Evolutionary conservation across 140 eudicot genomes (phyloP).

Genomic region (Oenanthe javanica): DNA sequence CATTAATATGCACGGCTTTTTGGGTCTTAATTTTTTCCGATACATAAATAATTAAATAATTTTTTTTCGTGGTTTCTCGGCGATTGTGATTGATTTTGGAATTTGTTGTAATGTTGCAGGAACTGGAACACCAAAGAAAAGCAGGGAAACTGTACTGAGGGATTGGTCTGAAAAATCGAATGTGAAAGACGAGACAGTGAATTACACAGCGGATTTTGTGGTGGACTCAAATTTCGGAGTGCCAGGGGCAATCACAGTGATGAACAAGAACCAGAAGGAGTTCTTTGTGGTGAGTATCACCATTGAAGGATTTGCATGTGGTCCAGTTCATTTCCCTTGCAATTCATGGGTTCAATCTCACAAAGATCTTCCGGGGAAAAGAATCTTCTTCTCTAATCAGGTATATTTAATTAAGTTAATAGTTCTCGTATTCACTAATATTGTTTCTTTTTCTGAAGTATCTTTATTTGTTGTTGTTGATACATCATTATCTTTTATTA

Average conservation of each 20-base stretch:
- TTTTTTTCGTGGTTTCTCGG: not conserved
- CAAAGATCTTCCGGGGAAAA: slow-evolving; percentile 28
- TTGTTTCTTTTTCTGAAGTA: not conserved
- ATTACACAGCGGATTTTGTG: slow-evolving; percentile 36
- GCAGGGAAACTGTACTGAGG: slow-evolving; percentile 44
- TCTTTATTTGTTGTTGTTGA: not conserved
- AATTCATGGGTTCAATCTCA: slow-evolving; percentile 58
- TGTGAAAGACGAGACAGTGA: slow-evolving; percentile 22
- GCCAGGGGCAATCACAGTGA: slow-evolving; percentile 55
- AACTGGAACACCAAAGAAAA: slow-evolving; percentile 55
- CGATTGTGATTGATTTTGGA: not conserved
- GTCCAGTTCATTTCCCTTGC: slow-evolving; percentile 45
- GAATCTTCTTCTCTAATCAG: slow-evolving; percentile 78
- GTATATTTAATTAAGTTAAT: slow-evolving; percentile 21
- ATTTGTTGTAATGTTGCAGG: slow-evolving; percentile 23
- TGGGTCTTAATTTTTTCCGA: too few relatives aligned
- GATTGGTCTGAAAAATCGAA: slow-evolving; percentile 68
- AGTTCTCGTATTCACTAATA: not conserved
- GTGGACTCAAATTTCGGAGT: slow-evolving; percentile 45
- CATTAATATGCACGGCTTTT: too few relatives aligned
- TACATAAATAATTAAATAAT: too few relatives aligned
- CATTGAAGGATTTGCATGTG: slow-evolving; percentile 54
- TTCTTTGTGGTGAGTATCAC: slow-evolving; percentile 43
- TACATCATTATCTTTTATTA: not conserved
- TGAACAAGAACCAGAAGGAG: slow-evolving; percentile 40